A percentile compares a stretch with the other conserved stretches of the same genome.
Evolutionary conservation across 2,329 filamentous ascomycete species (phyloP).

Genomic region (Cercospora beticola): DNA sequence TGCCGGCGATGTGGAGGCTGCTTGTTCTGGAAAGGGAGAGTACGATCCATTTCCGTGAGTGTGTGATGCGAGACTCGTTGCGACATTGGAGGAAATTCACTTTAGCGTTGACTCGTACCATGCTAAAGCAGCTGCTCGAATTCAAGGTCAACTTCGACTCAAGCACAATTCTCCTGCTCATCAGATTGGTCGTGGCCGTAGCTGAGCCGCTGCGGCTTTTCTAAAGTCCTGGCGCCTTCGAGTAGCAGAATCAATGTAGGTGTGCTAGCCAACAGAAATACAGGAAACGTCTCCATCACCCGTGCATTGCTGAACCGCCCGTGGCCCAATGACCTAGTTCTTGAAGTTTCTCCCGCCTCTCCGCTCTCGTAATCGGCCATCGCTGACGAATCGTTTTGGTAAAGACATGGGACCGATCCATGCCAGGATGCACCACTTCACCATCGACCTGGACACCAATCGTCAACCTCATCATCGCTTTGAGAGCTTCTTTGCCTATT

Average conservation of each 20-base stretch:
- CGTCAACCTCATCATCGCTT: neutral
- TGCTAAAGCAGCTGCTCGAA: neutral
- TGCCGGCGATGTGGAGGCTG: slow-evolving; percentile 21
- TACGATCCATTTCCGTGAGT: neutral
- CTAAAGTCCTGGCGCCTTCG: neutral
- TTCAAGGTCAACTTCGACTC: neutral
- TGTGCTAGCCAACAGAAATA: neutral
- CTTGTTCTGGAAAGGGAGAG: slow-evolving; percentile 15
- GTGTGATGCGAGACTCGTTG: neutral
- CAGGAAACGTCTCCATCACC: neutral
- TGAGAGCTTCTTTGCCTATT: neutral
- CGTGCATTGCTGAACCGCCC: neutral
- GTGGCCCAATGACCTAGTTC: neutral
- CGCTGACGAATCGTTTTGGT: neutral
- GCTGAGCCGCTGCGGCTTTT: neutral
- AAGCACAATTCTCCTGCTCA: neutral
- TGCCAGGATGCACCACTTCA: neutral
- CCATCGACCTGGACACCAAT: neutral
- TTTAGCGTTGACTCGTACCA: neutral
- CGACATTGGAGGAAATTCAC: neutral
- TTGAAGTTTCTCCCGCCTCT: neutral
- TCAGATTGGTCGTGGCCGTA: neutral
- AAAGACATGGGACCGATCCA: neutral
- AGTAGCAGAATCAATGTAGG: neutral
- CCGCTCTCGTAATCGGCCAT: neutral